Evolutionary conservation across 305 asterid species (phyloP).

Genomic region (Withania somnifera): DNA sequence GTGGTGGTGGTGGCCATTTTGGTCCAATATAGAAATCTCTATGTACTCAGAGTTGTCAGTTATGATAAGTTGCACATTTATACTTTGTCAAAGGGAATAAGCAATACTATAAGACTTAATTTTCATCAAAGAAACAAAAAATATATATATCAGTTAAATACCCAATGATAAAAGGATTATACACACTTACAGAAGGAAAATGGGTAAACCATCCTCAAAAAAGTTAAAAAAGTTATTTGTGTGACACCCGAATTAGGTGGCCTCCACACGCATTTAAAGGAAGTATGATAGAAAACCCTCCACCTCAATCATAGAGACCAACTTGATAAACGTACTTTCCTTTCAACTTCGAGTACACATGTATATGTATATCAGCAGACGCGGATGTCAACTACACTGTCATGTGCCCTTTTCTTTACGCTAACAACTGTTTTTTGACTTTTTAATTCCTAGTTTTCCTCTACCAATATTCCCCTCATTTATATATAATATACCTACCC

Average conservation of each 20-base stretch:
- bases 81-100: too few species aligned
- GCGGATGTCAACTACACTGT: slow-evolving; percentile 22
- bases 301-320: slow-evolving; percentile 3
- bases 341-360: slow-evolving; percentile 8
- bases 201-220: too few species aligned
- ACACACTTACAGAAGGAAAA: too few species aligned
- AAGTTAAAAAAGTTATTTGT: too few species aligned
- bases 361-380: slow-evolving; percentile 2
- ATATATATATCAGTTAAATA: too few species aligned
- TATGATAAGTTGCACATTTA: too few species aligned
- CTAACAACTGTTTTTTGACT: slow-evolving; percentile 10
- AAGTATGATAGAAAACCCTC: not conserved
- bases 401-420: not conserved
- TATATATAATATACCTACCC: not conserved
- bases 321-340: slow-evolving; percentile 13
- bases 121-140: too few species aligned
- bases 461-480: not conserved
- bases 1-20: too few species aligned
- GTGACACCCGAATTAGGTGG: not conserved
- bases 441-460: not conserved
- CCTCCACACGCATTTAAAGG: slow-evolving; percentile 9
- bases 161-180: too few species aligned
- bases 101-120: too few species aligned
- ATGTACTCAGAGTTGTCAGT: too few species aligned
- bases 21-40: too few species aligned